Evolutionary conservation across 305 asterid genomes (phyloP).

Genomic region (Ajuga reptans): DNA sequence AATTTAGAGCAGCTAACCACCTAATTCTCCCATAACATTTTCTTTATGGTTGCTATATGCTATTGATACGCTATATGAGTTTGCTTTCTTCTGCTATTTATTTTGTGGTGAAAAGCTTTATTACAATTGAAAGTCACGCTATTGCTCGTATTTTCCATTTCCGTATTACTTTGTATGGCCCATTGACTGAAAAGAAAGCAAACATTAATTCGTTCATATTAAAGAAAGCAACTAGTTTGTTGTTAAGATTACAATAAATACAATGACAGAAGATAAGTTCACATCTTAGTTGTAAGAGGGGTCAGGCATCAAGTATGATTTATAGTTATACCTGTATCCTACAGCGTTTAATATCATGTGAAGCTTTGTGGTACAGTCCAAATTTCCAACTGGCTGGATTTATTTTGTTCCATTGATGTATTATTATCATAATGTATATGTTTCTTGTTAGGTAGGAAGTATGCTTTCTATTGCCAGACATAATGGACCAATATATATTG

Average conservation of each 20-base stretch:
- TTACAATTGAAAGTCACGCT: not conserved
- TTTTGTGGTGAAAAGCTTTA: not conserved
- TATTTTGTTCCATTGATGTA: constrained; percentile 22
- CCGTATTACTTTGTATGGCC: constrained; percentile 4
- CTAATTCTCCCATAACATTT: constrained; percentile 15
- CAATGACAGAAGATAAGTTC: constrained; percentile 16
- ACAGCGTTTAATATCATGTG: constrained; percentile 23
- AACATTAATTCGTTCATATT: constrained; percentile 18
- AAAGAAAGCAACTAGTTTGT: constrained; percentile 25
- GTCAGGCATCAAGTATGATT: constrained; percentile 22
- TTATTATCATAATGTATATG: constrained; percentile 25
- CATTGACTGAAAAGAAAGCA: constrained; percentile 5
- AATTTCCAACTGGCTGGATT: constrained; percentile 35
- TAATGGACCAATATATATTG: constrained; percentile 35
- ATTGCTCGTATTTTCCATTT: not conserved
- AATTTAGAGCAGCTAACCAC: not conserved
- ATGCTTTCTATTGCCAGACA: constrained; percentile 27
- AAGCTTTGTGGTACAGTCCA: constrained; percentile 30
- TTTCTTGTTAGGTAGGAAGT: constrained; percentile 27
- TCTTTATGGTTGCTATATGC: not conserved
- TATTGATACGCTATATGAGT: not conserved
- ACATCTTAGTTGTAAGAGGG: constrained; percentile 28
- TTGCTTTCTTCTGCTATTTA: not conserved
- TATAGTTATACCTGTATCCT: constrained; percentile 14
- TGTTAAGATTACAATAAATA: constrained; percentile 23